Percentiles rank a stretch among this genome's conserved stretches.
phyloP scores from a whole-genome alignment of 2,329 filamentous ascomycete genomes.

The Botrytis sinoallii region DNA sequence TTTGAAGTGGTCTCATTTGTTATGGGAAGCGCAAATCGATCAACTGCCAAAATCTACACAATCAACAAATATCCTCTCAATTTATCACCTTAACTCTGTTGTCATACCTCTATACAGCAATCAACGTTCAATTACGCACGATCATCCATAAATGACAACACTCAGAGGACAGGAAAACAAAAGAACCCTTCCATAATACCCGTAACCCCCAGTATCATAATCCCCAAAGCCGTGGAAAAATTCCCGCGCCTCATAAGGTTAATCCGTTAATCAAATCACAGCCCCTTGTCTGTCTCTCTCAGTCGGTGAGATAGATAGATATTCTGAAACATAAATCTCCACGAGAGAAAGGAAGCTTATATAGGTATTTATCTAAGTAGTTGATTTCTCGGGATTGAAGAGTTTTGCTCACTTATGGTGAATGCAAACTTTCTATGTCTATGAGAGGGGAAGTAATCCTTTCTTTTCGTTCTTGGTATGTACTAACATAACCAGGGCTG shows the following conservation, averaged over 20 bases:
- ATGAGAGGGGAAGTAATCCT: accelerated
- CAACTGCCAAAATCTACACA: too few species aligned
- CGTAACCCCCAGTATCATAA: not conserved
- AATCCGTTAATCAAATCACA: not conserved
- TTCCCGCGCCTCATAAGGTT: not conserved
- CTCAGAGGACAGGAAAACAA: not conserved
- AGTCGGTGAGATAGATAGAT: not conserved
- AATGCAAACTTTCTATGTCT: not conserved
- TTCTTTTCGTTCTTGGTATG: too few species aligned
- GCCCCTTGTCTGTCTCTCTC: not conserved
- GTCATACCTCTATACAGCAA: not conserved
- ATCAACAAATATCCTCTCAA: not conserved
- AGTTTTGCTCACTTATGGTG: accelerated
- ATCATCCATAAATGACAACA: not conserved
- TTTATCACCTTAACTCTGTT: not conserved
- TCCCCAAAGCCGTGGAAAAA: not conserved
- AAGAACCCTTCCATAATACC: too few species aligned
- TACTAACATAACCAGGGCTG: too few species aligned
- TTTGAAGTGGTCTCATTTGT: too few species aligned
- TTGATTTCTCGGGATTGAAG: not conserved
- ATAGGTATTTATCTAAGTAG: too few species aligned
- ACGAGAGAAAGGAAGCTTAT: too few species aligned
- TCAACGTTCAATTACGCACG: accelerated
- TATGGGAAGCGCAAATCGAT: not conserved
- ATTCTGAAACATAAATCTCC: too few species aligned